Evolutionary conservation across 1,139 yeast genomes (phyloP), one percentile per base, ranked within the genome.

Genomic region (Pichia cactophila): DNA sequence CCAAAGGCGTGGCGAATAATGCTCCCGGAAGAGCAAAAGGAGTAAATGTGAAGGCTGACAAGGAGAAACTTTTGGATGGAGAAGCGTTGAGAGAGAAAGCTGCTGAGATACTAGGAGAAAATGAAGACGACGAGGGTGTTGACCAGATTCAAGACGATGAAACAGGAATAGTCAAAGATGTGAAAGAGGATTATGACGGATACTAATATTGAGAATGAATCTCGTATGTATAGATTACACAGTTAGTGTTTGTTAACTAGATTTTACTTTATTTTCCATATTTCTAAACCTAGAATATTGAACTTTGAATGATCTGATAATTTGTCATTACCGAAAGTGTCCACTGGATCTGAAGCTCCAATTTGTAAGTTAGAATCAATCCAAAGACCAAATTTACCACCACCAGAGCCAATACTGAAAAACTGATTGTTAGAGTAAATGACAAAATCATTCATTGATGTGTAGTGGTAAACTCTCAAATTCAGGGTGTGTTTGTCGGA

Each of bases 321-420:
- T 2, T 84, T 79, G 56, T 88, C 97, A 65, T 92, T 92, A 2
- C 96, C 97, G 71, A 87, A 92, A 0, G 99, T 94, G 31, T 80
- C 80, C 50, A 94, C 84, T 3, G 79, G 74, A 60, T 80, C 81
- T 37, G 92, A 81, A 0, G 88, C 90, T 1, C 97, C 98, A 46
- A 74, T 74, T 52, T 78, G 72, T 46, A 92, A 73, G 42, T 82
- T 77, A 49, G 79, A 83, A 63, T 88, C 95, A 26, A 90, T 71
- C 90, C 95, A 92, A 26, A 94, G 70, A 1, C 97, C 98, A 66
- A 88, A 90, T 60, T 86, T 88, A 3, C 97, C 97, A 57, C 80
- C 81, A 5, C 97, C 96, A 0, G 96, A 95, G 2, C 98, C 99
- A 58, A 92, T 73, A 17, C 96, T 83, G 41, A 94, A 71, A 60